Evolutionary conservation across 2,329 filamentous ascomycete genomes (phyloP), one percentile per base, ranked within the genome.

Genomic region (Sarocladiaceae sp.): DNA sequence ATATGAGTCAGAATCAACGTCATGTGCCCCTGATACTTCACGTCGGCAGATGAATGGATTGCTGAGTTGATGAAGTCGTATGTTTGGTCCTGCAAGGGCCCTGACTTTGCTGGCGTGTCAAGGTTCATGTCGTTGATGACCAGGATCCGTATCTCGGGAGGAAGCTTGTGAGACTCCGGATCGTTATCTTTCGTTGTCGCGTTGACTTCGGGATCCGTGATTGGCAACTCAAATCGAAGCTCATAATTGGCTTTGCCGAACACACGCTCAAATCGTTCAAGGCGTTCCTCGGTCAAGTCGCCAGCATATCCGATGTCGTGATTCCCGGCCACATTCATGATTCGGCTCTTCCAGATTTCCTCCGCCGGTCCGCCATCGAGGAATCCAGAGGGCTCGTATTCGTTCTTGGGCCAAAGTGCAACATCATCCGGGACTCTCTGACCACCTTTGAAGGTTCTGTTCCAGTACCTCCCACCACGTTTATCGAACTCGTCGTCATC

Each of bases 231-330:
- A 64, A 83, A 97, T 29, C 86, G 82, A 11, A 96, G 78, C 63
- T 96, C 91, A 78, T 96, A 99, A 66, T 97, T 96, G 17, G 88
- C 83, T 57, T 84, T 88, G 53, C 94, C 94, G 71, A 96, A 99
- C 1, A 81, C 80, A 20, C 79, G 77, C 70, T 96, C 91, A 64
- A 97, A 99, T 1, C 94, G 82, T 25, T 82, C 75, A 52, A 97
- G 76, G 3, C 91, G 83, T 55, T 83, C 77, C n/a, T 78, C 71
- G 36, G 87, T 90, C 55, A 97, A 78, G 67, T 99, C 94, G 3
- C 94, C 94, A 0, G 92, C 90, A 66, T 99, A 99, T 29, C 94
- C 94, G 62, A 99, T 86, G 67, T 99, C 94, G 65, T 99, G 94
- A 64, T 99, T 99, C 1, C 94, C 94, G 0, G 85, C 91, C 23